Percentiles rank a stretch among this genome's conserved stretches.
Conservation (phyloP, 257 asterid genomes). For the Solanum clarkiae region DNA sequence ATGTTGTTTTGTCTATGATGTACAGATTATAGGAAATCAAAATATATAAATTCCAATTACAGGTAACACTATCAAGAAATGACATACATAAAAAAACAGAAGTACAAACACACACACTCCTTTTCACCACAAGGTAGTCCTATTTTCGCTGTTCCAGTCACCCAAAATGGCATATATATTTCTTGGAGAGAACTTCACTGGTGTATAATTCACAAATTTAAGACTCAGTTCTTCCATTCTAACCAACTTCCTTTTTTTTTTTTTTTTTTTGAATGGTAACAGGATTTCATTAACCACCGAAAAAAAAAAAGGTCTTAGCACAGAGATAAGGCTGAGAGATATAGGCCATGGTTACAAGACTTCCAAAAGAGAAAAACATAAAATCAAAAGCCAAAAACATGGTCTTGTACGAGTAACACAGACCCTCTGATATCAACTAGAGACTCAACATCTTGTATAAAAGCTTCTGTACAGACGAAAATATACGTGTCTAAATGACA, state of each 20-base stretch:
- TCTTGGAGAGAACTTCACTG: not conserved
- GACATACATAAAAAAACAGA: not conserved
- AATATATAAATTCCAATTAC: not conserved
- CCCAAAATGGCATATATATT: not conserved
- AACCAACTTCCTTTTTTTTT: not conserved
- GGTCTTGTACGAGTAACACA: not conserved
- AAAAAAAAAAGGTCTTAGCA: not conserved
- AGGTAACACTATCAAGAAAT: not conserved
- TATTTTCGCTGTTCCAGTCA: not conserved
- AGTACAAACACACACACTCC: not conserved
- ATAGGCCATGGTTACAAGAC: not conserved
- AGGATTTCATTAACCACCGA: not conserved
- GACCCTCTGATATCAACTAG: not conserved
- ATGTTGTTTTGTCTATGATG: not conserved
- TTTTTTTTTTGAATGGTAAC: not conserved
- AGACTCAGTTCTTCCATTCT: not conserved
- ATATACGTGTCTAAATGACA: not conserved
- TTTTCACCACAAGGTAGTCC: not conserved
- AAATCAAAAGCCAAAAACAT: not conserved
- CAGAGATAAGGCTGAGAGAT: not conserved
- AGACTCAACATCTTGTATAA: not conserved
- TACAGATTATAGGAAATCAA: not conserved
- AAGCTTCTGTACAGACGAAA: not conserved
- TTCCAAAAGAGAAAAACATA: not conserved
- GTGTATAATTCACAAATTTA: not conserved